Percentiles rank a stretch among this genome's conserved stretches.
phyloP scores from a whole-genome alignment of 2,329 filamentous ascomycete species.

The Cladophialophora immunda region DNA sequence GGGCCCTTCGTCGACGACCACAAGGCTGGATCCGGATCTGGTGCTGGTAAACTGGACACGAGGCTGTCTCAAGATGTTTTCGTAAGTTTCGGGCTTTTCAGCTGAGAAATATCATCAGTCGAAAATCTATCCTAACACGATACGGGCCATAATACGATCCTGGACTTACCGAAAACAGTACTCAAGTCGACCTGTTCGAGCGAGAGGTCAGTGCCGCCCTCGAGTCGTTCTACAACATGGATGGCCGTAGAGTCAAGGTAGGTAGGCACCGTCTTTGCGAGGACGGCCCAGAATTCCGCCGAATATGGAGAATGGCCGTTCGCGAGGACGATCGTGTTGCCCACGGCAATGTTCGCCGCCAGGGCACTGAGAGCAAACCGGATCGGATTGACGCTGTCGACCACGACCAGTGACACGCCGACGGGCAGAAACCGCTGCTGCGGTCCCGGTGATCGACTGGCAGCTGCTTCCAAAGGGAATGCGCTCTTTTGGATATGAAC shows the following conservation, averaged over 20 bases:
- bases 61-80: background rate
- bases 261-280: background rate
- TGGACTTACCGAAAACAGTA: background rate
- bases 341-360: background rate
- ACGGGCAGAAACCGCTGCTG: background rate
- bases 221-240: background rate
- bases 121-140: no score
- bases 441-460: background rate
- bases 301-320: background rate
- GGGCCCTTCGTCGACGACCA: background rate
- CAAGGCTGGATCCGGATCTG: background rate
- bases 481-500: background rate
- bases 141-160: no score
- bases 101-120: background rate
- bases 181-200: background rate
- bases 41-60: background rate
- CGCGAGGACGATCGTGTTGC: background rate
- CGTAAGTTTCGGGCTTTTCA: background rate
- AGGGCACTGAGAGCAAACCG: background rate
- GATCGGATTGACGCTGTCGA: background rate
- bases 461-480: background rate
- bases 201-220: background rate
- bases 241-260: background rate
- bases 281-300: background rate
- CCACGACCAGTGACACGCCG: background rate